Base-by-base conservation (phyloP, 805 yeast genomes). In the Pichia heedii region DNA sequence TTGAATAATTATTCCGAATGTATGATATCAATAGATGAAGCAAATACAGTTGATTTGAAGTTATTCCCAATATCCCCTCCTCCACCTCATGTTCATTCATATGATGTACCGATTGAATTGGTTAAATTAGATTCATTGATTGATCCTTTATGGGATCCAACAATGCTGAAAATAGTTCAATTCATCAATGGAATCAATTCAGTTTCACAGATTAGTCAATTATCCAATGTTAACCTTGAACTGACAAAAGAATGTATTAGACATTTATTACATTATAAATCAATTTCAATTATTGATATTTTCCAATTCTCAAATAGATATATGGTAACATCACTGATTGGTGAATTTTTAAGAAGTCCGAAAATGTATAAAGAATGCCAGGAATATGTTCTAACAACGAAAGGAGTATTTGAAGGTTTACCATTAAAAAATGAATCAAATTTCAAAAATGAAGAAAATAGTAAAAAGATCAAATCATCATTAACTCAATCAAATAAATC, bases 91-190 rank as follows among this genome's bases (percentile, higher is more conserved):
- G 66, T 93, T 20, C 70, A 79, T 40, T 77, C 94, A 0, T 84
- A 70, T 53, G 95, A 90, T 60, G 99, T 93, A 1, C 98, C 98
- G 0, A 76, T 89, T 5, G 77, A 94, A n/a, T 81, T 90, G 0
- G 95, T 93, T 1, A 78, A 79, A 41, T 65, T 93, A 29, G 72
- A 73, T 24, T 66, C 74, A 33, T 68, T 93, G 48, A 80, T 86
- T 36, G 98, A 93, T 61, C 82, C 84, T 9, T 82, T 84, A 54
- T 93, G 98, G 97, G 98, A 93, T 61, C 97, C 97, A 1, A 90
- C 97, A 2, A 83, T 93, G 93, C 69, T 87, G 37, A 81, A 84
- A 52, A 84, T 93, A 21, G 64, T 86, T 11, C 96, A 96, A 0
- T 83, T 70, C 51, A 86, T 93, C 40, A 78, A 93, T 55, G 98